Conservation (phyloP, 78 protist genomes). For the Speleostelium caveatum region DNA sequence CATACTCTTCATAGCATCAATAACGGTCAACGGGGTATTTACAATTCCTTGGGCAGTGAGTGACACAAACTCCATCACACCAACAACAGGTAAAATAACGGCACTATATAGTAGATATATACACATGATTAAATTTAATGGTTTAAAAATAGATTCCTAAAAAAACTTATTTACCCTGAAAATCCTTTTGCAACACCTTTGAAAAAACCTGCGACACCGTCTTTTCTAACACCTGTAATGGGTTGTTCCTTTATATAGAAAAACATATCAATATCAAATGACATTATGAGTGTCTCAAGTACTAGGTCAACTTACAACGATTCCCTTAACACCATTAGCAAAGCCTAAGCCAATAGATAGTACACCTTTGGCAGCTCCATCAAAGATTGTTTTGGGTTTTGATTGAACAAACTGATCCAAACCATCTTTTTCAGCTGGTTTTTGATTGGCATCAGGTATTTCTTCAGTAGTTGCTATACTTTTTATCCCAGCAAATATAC, state of each 20-base stretch:
- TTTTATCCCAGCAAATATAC: too few relatives aligned
- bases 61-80: constrained; percentile 38
- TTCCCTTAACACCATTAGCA: constrained; percentile 33
- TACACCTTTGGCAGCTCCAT: constrained; percentile 50
- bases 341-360: constrained; percentile 24
- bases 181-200: constrained; percentile 70
- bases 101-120: background rate
- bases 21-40: constrained; percentile 53
- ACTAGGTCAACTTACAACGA: background rate
- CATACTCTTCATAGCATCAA: constrained; percentile 67
- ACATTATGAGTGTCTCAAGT: background rate
- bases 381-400: constrained; percentile 66
- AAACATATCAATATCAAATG: background rate
- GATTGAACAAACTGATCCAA: too few relatives aligned
- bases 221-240: constrained; percentile 38
- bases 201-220: constrained; percentile 50
- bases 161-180: constrained; percentile 3
- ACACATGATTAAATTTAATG: too few relatives aligned
- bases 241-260: constrained; percentile 16
- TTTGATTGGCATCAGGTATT: background rate
- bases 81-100: constrained; percentile 62
- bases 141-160: too few relatives aligned
- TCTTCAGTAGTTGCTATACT: too few relatives aligned
- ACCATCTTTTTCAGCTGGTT: background rate
- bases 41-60: constrained; percentile 50